Percentiles rank a stretch among this genome's conserved stretches.
Conservation (phyloP, 805 yeast species). For the Saturnispora hagleri region DNA sequence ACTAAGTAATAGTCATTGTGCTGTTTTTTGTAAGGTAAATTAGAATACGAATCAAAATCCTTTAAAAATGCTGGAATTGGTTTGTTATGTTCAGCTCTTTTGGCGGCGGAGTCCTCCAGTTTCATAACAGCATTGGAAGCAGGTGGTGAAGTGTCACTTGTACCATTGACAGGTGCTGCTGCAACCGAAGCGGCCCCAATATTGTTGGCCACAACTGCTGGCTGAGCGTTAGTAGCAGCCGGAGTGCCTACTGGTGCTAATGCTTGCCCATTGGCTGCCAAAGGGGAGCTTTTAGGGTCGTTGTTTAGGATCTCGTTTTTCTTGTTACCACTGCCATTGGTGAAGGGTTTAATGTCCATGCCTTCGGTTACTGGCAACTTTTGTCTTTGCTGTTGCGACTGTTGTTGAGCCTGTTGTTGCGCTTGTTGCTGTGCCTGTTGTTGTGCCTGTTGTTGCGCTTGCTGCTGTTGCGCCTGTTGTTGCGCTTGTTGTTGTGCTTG, state of each 20-base stretch:
- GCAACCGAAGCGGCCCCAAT: conserved; percentile 12
- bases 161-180: not conserved
- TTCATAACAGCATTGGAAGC: not conserved
- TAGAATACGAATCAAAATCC: conserved; percentile 71
- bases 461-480: conserved; percentile 18
- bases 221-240: not conserved
- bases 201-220: conserved; percentile 8
- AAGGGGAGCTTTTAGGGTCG: not conserved
- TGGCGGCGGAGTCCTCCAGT: conserved; percentile 29
- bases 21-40: conserved; percentile 72
- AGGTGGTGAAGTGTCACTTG: not conserved
- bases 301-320: conserved; percentile 8
- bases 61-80: conserved; percentile 74
- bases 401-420: conserved; percentile 17
- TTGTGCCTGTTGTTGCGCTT: conserved; percentile 31
- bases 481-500: conserved; percentile 23
- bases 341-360: not conserved
- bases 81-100: conserved; percentile 48
- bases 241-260: not conserved
- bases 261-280: not conserved
- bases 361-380: conserved; percentile 1
- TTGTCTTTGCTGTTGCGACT: conserved; percentile 12
- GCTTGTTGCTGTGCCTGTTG: conserved; percentile 27
- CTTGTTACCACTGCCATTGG: conserved; percentile 1
- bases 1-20: conserved; percentile 79